Percentiles rank a stretch among this genome's conserved stretches.
Evolutionary conservation across 257 asterid genomes (phyloP).

Genomic region (Lavandula angustifolia): DNA sequence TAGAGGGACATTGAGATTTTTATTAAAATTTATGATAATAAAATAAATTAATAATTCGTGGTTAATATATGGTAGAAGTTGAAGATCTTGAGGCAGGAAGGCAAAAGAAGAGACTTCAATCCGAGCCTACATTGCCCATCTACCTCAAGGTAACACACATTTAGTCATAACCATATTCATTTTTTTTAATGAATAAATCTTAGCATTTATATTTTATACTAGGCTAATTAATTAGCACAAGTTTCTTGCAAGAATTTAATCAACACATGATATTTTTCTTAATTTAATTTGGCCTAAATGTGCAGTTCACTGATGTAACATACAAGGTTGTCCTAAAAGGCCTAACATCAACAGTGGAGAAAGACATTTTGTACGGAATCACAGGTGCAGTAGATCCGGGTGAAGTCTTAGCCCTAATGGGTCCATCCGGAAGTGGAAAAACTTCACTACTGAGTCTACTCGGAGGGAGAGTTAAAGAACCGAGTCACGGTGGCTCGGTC

Average conservation of each 20-base stretch:
- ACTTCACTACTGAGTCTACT: constrained; percentile 79
- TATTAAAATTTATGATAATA: too few species aligned
- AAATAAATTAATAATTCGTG: too few species aligned
- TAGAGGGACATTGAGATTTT: too few species aligned
- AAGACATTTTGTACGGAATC: constrained; percentile 74
- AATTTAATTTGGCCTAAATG: too few species aligned
- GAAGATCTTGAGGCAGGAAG: constrained; percentile 89
- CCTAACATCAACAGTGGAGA: constrained; percentile 69
- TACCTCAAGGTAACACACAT: constrained; percentile 72
- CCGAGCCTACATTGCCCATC: constrained; percentile 89
- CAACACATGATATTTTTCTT: too few species aligned
- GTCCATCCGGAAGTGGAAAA: constrained; percentile 99
- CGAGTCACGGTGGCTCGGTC: constrained; percentile 57
- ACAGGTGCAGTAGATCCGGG: constrained; percentile 87
- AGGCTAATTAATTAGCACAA: too few species aligned
- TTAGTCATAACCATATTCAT: background rate
- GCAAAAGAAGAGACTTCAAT: constrained; percentile 59
- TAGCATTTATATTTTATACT: too few species aligned
- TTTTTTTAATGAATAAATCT: background rate
- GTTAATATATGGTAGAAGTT: constrained; percentile 41
- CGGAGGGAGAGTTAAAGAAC: constrained; percentile 72
- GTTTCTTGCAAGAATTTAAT: too few species aligned
- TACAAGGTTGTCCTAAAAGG: constrained; percentile 81
- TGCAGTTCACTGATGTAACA: constrained; percentile 72
- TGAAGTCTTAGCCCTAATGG: constrained; percentile 93